phyloP scores from a whole-genome alignment of 805 yeast species.

The Yueomyces sp. region DNA sequence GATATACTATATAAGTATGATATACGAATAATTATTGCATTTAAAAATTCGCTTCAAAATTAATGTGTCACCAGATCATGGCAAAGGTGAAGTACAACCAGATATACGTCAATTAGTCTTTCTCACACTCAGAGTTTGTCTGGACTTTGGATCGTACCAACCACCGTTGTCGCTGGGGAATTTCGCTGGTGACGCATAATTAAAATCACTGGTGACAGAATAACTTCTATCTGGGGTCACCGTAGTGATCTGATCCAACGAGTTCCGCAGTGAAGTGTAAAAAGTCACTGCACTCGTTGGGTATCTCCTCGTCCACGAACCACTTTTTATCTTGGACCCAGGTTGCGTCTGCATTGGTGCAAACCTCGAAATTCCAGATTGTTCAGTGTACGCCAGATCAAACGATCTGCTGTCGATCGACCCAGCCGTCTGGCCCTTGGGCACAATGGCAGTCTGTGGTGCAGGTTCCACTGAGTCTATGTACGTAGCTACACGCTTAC shows the following conservation, averaged over 20 bases:
- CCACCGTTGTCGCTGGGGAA: constrained; percentile 48
- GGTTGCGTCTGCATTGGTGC: constrained; percentile 96
- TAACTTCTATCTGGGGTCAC: constrained; percentile 79
- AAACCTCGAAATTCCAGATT: constrained; percentile 64
- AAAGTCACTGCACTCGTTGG: constrained; percentile 58
- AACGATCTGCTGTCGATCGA: constrained; percentile 40
- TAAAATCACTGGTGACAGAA: constrained; percentile 44
- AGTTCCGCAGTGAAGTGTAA: constrained; percentile 32
- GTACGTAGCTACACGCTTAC: constrained; percentile 34
- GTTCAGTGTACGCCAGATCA: constrained; percentile 57
- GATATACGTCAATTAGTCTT: constrained; percentile 9
- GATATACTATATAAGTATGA: background rate
- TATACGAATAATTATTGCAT: too few relatives aligned
- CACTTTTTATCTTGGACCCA: constrained; percentile 48
- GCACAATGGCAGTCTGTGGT: constrained; percentile 23
- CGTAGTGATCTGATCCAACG: constrained; percentile 40
- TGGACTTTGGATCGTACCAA: constrained; percentile 49
- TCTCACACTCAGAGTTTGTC: constrained; percentile 26
- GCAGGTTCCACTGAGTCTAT: constrained; percentile 31
- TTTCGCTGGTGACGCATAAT: constrained; percentile 61
- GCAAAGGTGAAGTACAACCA: too few relatives aligned
- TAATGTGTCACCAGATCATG: too few relatives aligned
- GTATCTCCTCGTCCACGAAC: constrained; percentile 50
- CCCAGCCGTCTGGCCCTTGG: constrained; percentile 27
- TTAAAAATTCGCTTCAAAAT: too few relatives aligned